phyloP scores from a whole-genome alignment of 768 basidiomycete genomes.

The Hypsizygus marmoreus region DNA sequence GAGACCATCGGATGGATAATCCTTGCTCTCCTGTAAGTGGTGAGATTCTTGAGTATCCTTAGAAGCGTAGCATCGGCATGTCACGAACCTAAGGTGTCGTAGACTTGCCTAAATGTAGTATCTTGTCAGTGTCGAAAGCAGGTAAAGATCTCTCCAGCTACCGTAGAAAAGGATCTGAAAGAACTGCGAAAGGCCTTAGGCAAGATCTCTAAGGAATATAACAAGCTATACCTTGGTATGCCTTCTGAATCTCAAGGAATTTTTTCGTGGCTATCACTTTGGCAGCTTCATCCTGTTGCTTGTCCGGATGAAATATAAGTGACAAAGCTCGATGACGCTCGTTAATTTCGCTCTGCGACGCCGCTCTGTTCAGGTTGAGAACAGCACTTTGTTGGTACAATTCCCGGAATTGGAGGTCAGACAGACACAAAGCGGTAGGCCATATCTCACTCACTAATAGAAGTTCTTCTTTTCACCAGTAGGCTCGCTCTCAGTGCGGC shows the following conservation, averaged over 20 bases:
- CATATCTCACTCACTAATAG: slow-evolving; percentile 22
- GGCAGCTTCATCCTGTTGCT: slow-evolving; percentile 59
- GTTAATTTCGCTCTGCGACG: slow-evolving; percentile 69
- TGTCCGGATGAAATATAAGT: slow-evolving; percentile 84
- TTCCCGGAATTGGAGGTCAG: not conserved
- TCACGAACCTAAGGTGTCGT: slow-evolving; percentile 67
- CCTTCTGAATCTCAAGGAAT: slow-evolving; percentile 79
- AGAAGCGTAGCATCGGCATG: not conserved
- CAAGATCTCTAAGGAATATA: not conserved
- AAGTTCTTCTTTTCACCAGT: slow-evolving; percentile 15
- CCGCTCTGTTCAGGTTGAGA: slow-evolving; percentile 67
- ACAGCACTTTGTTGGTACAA: slow-evolving; percentile 47
- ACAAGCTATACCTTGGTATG: slow-evolving; percentile 67
- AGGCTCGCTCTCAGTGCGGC: too few relatives aligned
- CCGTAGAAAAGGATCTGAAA: slow-evolving; percentile 75
- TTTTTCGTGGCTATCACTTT: slow-evolving; percentile 62
- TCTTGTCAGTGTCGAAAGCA: not conserved
- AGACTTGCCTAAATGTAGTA: slow-evolving; percentile 55
- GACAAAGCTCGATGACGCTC: slow-evolving; percentile 74
- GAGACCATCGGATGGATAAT: slow-evolving; percentile 45
- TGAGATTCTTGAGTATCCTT: not conserved
- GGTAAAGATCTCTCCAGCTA: slow-evolving; percentile 29
- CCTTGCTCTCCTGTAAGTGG: slow-evolving; percentile 32
- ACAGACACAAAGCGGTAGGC: not conserved
- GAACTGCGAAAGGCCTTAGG: slow-evolving; percentile 40